Conservation (phyloP, 1,284 basidiomycete species). For the Trametes pubescens region DNA sequence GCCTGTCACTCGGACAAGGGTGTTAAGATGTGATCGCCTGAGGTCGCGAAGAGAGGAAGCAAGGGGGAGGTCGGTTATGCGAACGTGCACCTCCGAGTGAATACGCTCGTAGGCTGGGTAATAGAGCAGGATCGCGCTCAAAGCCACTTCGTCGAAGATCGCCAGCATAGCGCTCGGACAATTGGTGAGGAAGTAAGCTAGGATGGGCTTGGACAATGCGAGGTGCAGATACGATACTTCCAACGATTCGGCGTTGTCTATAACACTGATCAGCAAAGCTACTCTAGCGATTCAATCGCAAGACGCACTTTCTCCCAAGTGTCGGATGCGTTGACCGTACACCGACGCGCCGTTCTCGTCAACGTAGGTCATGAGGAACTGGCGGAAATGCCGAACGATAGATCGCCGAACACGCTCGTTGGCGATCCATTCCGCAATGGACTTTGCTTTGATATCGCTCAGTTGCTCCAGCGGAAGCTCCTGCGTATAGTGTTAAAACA, state of each 20-base stretch:
- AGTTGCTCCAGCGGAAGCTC: constrained; percentile 96
- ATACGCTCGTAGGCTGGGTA: constrained; percentile 98
- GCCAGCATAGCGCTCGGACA: constrained; percentile 92
- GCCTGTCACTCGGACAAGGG: constrained; percentile 93
- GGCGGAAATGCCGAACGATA: constrained; percentile 92
- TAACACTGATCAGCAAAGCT: constrained; percentile 12
- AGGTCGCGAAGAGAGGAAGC: constrained; percentile 92
- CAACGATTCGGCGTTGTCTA: constrained; percentile 96
- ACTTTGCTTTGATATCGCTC: constrained; percentile 97
- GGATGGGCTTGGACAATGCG: constrained; percentile 88
- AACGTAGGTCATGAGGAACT: constrained; percentile 96
- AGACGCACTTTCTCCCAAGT: constrained; percentile 90
- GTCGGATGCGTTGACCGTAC: constrained; percentile 93
- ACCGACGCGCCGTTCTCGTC: constrained; percentile 93
- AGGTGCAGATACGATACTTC: constrained; percentile 97
- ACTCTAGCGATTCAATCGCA: constrained; percentile 5
- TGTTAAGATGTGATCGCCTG: constrained; percentile 92
- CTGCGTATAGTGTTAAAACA: constrained; percentile 48
- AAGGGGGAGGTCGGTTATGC: constrained; percentile 93
- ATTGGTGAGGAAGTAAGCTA: constrained; percentile 97
- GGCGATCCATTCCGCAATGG: constrained; percentile 97
- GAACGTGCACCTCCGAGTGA: constrained; percentile 97
- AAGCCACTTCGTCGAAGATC: constrained; percentile 96
- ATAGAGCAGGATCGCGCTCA: constrained; percentile 93
- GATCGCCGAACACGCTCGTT: constrained; percentile 90